Percentiles rank a stretch among this genome's conserved stretches.
phyloP scores from a whole-genome alignment of 768 basidiomycete genomes.

The Baorangia bicolor region DNA sequence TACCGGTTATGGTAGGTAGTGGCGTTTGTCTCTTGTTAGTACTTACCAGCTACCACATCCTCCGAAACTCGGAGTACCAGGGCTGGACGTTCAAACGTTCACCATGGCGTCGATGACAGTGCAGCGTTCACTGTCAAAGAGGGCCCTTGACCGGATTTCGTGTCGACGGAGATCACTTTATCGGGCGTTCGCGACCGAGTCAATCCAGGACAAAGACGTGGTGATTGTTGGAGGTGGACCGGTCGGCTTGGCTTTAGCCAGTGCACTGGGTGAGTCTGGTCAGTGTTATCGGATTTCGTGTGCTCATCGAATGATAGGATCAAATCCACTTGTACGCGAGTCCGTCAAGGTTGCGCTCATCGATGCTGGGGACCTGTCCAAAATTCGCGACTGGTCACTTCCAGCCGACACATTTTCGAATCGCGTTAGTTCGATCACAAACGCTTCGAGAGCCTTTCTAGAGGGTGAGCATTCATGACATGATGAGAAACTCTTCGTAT shows the following conservation, averaged over 20 bases:
- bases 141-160: background rate
- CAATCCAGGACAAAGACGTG: constrained; percentile 66
- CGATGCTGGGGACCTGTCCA: constrained; percentile 77
- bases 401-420: constrained; percentile 64
- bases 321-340: constrained; percentile 48
- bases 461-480: constrained; percentile 43
- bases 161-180: constrained; percentile 1
- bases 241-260: constrained; percentile 85
- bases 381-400: constrained; percentile 65
- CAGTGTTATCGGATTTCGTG: background rate
- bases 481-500: background rate
- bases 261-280: constrained; percentile 66
- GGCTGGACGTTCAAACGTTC: too few relatives aligned
- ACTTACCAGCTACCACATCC: too few relatives aligned
- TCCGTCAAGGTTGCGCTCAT: constrained; percentile 68
- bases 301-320: constrained; percentile 40
- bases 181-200: constrained; percentile 20
- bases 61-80: too few relatives aligned
- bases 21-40: background rate
- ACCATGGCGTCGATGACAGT: constrained; percentile 8
- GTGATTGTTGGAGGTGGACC: constrained; percentile 96
- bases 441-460: constrained; percentile 65
- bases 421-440: constrained; percentile 84
- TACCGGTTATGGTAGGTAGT: background rate
- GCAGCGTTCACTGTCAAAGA: constrained; percentile 7